Conservation (phyloP, 129 eudicot species). For the Flaveria trinervia region DNA sequence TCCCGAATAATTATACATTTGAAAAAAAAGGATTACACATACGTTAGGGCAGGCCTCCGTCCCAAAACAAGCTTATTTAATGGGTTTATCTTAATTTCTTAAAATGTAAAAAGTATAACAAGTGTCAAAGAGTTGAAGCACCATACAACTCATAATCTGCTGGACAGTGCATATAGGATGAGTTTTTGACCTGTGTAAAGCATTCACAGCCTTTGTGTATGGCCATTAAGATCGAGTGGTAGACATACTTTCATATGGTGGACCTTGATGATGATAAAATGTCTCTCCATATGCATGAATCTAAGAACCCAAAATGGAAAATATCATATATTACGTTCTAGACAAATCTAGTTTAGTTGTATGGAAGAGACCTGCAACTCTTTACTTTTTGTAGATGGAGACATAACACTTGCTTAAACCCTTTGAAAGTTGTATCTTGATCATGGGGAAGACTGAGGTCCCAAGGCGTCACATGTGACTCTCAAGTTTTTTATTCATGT, state of each 20-base stretch:
- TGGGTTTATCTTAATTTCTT: slow-evolving; percentile 2
- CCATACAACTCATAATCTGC: slow-evolving; percentile 21
- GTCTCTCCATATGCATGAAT: slow-evolving; percentile 44
- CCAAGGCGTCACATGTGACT: too few relatives aligned
- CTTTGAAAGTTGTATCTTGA: too few relatives aligned
- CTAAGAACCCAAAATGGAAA: slow-evolving; percentile 38
- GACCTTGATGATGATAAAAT: slow-evolving; percentile 38
- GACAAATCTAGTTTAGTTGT: background rate
- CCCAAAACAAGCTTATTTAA: too few relatives aligned
- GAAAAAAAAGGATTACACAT: too few relatives aligned
- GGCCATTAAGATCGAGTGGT: slow-evolving; percentile 47
- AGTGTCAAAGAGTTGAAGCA: slow-evolving; percentile 5
- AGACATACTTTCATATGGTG: slow-evolving; percentile 47
- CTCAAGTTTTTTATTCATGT: too few relatives aligned
- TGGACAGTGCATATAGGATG: slow-evolving; percentile 45
- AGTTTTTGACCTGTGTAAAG: slow-evolving; percentile 64
- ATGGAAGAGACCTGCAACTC: background rate
- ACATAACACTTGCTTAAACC: background rate
- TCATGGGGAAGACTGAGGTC: too few relatives aligned
- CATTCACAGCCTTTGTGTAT: slow-evolving; percentile 59
- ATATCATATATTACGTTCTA: background rate
- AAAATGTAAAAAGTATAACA: slow-evolving; percentile 8
- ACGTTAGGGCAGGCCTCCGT: too few relatives aligned
- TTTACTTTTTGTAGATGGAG: background rate
- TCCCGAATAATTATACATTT: too few relatives aligned